A percentile compares a stretch with the other conserved stretches of the same genome.
phyloP scores from a whole-genome alignment of 148 eudicot genomes.

The Chenopodium quinoa region DNA sequence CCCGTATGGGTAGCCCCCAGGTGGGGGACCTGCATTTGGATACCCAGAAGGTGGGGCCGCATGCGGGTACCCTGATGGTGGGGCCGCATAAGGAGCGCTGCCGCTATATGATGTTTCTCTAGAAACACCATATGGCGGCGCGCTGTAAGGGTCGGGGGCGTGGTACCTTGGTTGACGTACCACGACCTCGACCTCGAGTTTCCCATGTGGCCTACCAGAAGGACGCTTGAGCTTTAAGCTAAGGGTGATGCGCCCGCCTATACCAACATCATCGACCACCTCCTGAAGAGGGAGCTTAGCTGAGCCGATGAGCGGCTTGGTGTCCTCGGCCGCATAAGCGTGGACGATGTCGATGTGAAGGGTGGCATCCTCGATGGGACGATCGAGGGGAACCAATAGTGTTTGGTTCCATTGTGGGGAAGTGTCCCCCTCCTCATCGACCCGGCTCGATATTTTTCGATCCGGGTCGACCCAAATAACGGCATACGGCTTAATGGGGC shows the following conservation, averaged over 20 bases:
- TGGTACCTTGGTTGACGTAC: constrained; percentile 54
- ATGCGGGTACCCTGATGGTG: background rate
- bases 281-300: constrained; percentile 47
- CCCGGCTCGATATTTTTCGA: constrained; percentile 48
- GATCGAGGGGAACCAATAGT: constrained; percentile 54
- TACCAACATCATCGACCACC: constrained; percentile 60
- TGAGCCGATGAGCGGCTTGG: constrained; percentile 80
- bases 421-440: constrained; percentile 70
- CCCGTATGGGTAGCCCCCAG: constrained; percentile 13
- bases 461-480: constrained; percentile 78
- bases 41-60: background rate
- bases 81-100: background rate
- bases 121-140: constrained; percentile 53
- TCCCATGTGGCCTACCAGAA: constrained; percentile 89
- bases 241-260: constrained; percentile 30
- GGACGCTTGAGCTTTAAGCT: constrained; percentile 68
- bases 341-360: constrained; percentile 73
- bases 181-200: constrained; percentile 41
- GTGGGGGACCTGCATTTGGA: background rate
- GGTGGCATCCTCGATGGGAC: constrained; percentile 58
- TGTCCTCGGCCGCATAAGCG: constrained; percentile 46
- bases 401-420: constrained; percentile 63
- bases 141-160: constrained; percentile 51
- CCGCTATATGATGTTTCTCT: background rate
- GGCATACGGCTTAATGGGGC: constrained; percentile 61